A percentile compares a stretch with the other conserved stretches of the same genome.
Conservation (phyloP, 2,329 filamentous ascomycete species). For the Aspergillus aculeatus region DNA sequence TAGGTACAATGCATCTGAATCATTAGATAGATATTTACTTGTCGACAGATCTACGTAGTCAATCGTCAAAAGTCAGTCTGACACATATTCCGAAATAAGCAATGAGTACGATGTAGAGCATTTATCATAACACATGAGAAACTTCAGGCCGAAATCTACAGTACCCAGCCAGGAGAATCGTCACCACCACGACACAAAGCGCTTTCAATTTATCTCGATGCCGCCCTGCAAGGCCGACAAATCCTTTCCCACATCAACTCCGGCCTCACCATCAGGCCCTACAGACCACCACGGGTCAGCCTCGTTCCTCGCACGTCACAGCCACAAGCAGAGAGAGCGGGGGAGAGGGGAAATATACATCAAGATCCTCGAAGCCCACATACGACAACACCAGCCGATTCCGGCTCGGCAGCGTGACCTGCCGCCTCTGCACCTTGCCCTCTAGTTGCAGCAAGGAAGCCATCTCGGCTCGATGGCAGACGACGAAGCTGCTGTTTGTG, state of each 20-base stretch:
- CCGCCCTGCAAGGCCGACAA: background rate
- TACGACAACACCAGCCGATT: background rate
- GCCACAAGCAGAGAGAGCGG: background rate
- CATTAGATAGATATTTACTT: too few species aligned
- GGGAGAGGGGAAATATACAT: background rate
- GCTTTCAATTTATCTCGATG: background rate
- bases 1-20: too few species aligned
- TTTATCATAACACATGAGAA: background rate
- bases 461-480: conserved; percentile 1
- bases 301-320: background rate
- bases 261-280: conserved; percentile 2
- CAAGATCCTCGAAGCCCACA: background rate
- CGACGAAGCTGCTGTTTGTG: background rate
- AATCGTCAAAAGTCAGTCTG: background rate
- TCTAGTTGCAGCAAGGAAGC: background rate
- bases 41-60: too few species aligned
- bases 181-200: background rate
- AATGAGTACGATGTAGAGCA: background rate
- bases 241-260: conserved; percentile 5
- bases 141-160: background rate
- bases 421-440: background rate
- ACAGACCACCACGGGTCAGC: background rate
- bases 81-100: background rate
- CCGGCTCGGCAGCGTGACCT: background rate
- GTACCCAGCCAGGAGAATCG: background rate